Evolutionary conservation across 768 basidiomycete species (phyloP).

Genomic region (Naganishia kalamii): DNA sequence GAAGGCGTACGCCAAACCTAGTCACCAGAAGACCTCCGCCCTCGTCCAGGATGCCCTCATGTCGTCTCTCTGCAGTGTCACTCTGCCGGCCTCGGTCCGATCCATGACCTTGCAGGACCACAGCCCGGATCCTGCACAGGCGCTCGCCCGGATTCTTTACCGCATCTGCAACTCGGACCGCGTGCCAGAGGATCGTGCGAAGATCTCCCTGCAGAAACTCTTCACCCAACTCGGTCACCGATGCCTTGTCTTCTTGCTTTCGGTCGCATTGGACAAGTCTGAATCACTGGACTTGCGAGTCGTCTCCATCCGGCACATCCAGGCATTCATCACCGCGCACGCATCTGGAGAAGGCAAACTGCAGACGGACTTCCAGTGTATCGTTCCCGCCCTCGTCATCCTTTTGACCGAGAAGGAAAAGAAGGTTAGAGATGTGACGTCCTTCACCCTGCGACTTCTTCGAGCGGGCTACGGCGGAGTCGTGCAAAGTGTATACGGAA

Average conservation of each 20-base stretch:
- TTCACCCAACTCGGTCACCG: conserved; percentile 64
- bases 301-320: conserved; percentile 65
- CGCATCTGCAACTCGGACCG: conserved; percentile 58
- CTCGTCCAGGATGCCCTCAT: conserved; percentile 14
- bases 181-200: conserved; percentile 46
- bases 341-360: conserved; percentile 51
- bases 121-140: neutral
- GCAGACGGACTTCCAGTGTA: conserved; percentile 47
- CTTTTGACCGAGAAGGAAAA: conserved; percentile 31
- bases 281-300: conserved; percentile 46
- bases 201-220: conserved; percentile 59
- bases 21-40: conserved; percentile 15
- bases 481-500: conserved; percentile 39
- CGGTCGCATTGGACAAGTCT: conserved; percentile 53
- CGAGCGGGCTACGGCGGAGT: conserved; percentile 13
- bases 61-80: neutral
- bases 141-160: conserved; percentile 52
- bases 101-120: neutral
- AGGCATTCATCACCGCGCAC: conserved; percentile 69
- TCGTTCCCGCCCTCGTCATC: conserved; percentile 43
- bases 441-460: conserved; percentile 34
- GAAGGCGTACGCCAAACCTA: conserved; percentile 19
- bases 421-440: conserved; percentile 38
- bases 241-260: conserved; percentile 74
- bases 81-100: neutral